These are phyloP conservation scores for Aplosporella prunicola DNA, from an alignment of 2,329 filamentous ascomycete species.

Conservation along the genomic window DNA sequence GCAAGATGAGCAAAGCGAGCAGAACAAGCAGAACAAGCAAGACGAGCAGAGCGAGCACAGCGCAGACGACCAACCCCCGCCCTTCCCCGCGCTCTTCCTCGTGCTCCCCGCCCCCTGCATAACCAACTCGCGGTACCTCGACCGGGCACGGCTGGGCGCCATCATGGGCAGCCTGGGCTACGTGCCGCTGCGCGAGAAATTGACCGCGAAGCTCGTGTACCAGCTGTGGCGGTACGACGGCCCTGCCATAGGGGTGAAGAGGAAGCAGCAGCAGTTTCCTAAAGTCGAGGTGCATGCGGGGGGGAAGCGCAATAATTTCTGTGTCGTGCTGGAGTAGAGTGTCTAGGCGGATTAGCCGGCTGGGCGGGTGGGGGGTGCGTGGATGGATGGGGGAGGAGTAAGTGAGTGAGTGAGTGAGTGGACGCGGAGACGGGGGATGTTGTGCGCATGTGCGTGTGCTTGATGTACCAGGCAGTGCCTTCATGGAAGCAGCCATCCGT, in stretches of 20 bases:
- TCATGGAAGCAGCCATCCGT: no score
- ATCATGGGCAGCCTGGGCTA: constrained; percentile 79
- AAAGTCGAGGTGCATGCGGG: constrained; percentile 75
- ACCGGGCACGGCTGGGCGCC: constrained; percentile 54
- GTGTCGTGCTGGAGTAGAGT: constrained; percentile 52
- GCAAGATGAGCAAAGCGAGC: constrained; percentile 12
- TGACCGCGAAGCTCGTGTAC: constrained; percentile 76
- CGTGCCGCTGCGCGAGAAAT: constrained; percentile 53
- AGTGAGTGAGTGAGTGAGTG: no score
- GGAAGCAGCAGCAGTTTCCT: constrained; percentile 39
- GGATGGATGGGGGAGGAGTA: no score
- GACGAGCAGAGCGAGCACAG: constrained; percentile 13
- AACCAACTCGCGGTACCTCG: constrained; percentile 82
- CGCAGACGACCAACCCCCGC: constrained; percentile 15
- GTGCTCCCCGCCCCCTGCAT: constrained; percentile 85
- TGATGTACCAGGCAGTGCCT: no score
- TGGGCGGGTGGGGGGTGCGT: no score
- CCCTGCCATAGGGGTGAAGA: constrained; percentile 12
- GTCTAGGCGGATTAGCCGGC: no score
- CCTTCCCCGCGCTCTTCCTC: constrained; percentile 69
- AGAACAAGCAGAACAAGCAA: constrained; percentile 2
- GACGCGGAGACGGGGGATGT: no score
- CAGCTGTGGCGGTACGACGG: constrained; percentile 63
- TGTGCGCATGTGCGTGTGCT: no score
- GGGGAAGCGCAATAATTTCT: constrained; percentile 77